Conservation (phyloP, 2,329 filamentous ascomycete species). For the Cytospora paraplurivora region DNA sequence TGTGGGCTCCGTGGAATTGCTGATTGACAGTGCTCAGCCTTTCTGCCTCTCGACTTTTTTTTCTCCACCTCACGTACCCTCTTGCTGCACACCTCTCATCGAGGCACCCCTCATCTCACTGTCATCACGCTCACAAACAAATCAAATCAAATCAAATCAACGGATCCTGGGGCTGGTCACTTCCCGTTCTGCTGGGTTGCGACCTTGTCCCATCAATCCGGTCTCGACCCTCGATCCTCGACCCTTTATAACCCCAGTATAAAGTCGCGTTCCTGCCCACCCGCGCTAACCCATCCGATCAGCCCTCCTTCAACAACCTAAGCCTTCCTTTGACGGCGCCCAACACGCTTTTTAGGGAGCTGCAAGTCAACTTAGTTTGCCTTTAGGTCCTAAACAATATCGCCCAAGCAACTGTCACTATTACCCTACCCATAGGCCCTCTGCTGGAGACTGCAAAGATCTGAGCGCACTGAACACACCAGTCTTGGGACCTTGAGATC, state of each 20-base stretch:
- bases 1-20: not conserved
- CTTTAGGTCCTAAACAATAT: slow-evolving; percentile 9
- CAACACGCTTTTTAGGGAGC: slow-evolving; percentile 17
- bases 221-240: slow-evolving; percentile 20
- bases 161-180: slow-evolving; percentile 14
- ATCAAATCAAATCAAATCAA: slow-evolving; percentile 13
- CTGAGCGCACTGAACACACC: not conserved
- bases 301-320: slow-evolving; percentile 28
- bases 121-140: slow-evolving; percentile 22
- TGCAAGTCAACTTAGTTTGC: slow-evolving; percentile 29
- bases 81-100: slow-evolving; percentile 14
- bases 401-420: slow-evolving; percentile 13
- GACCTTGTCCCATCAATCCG: slow-evolving; percentile 17
- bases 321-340: slow-evolving; percentile 28
- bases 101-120: slow-evolving; percentile 18
- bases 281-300: slow-evolving; percentile 30
- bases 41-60: slow-evolving; percentile 10
- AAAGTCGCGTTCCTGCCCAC: slow-evolving; percentile 29
- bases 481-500: not conserved
- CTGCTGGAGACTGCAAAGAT: slow-evolving; percentile 8
- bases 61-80: slow-evolving; percentile 16
- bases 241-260: slow-evolving; percentile 29
- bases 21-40: not conserved
- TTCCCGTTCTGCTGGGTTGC: slow-evolving; percentile 16
- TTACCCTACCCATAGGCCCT: slow-evolving; percentile 4